Conservation (phyloP, 169 alveolate genomes). For the Plasmodium malariae region DNA sequence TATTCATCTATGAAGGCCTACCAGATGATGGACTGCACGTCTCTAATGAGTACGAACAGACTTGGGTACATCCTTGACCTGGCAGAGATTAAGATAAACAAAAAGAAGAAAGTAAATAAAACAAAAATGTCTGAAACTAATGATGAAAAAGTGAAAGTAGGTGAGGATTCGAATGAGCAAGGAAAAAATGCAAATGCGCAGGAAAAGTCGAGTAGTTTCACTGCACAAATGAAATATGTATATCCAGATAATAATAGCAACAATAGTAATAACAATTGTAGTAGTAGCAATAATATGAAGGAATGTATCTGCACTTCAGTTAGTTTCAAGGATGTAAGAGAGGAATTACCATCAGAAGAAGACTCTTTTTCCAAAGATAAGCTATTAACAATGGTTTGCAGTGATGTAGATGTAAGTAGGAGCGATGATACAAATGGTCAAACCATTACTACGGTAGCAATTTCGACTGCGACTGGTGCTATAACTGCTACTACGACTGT, state of each 20-base stretch:
- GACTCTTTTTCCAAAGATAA: not conserved
- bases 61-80: constrained; percentile 78
- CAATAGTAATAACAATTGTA: not conserved
- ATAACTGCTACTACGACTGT: too few relatives aligned
- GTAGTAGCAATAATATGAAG: not conserved
- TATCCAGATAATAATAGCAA: not conserved
- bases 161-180: constrained; percentile 5
- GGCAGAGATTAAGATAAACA: constrained; percentile 75
- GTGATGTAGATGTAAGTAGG: not conserved
- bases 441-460: too few relatives aligned
- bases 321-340: not conserved
- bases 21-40: constrained; percentile 80
- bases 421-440: too few relatives aligned
- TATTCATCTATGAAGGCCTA: too few relatives aligned
- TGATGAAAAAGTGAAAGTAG: constrained; percentile 19
- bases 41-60: constrained; percentile 79
- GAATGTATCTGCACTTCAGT: not conserved
- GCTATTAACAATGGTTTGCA: not conserved
- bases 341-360: not conserved
- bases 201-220: not conserved
- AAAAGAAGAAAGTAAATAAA: constrained; percentile 34
- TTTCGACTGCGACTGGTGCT: too few relatives aligned
- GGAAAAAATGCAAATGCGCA: not conserved
- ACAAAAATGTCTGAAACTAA: constrained; percentile 31
- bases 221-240: too few relatives aligned